Evolutionary conservation across 2,329 filamentous ascomycete genomes (phyloP).

Genomic region (Penicillium freii): DNA sequence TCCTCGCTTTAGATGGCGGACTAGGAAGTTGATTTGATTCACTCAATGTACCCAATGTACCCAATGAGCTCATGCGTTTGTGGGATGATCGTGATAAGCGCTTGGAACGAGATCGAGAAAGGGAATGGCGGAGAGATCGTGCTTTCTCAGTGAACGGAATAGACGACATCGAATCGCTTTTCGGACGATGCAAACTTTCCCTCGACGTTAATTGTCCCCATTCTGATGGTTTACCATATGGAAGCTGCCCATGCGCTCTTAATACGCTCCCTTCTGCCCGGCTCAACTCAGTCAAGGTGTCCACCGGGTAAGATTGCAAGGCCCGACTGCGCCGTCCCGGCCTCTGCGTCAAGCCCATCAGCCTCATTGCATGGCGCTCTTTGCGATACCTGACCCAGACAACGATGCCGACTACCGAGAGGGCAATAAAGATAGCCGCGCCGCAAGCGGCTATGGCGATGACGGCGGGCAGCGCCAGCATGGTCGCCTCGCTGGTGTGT

Average conservation of each 20-base stretch:
- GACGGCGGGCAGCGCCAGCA: conserved; percentile 34
- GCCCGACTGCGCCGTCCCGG: conserved; percentile 21
- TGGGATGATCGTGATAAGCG: conserved; percentile 29
- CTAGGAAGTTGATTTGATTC: conserved; percentile 28
- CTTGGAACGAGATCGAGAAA: conserved; percentile 37
- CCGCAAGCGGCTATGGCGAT: conserved; percentile 38
- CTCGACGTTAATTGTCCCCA: conserved; percentile 36
- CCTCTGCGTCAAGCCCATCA: conserved; percentile 25
- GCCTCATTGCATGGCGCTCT: conserved; percentile 30
- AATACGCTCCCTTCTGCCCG: conserved; percentile 33
- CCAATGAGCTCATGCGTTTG: conserved; percentile 33
- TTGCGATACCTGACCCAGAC: conserved; percentile 39
- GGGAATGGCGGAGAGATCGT: conserved; percentile 33
- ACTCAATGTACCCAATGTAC: conserved; percentile 34
- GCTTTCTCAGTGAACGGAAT: conserved; percentile 29
- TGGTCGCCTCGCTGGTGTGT: conserved; percentile 21
- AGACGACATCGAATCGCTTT: conserved; percentile 23
- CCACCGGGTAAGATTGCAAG: conserved; percentile 24
- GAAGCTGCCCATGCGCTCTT: conserved; percentile 35
- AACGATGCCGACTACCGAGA: conserved; percentile 32
- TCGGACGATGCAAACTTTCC: conserved; percentile 28
- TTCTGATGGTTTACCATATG: conserved; percentile 36
- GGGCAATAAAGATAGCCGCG: conserved; percentile 35
- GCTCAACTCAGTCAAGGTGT: conserved; percentile 35
- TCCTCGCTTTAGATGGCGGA: conserved; percentile 16